Evolutionary conservation across 164 flowering plant genomes (phyloP).

Genomic region (Berberis vulgaris): DNA sequence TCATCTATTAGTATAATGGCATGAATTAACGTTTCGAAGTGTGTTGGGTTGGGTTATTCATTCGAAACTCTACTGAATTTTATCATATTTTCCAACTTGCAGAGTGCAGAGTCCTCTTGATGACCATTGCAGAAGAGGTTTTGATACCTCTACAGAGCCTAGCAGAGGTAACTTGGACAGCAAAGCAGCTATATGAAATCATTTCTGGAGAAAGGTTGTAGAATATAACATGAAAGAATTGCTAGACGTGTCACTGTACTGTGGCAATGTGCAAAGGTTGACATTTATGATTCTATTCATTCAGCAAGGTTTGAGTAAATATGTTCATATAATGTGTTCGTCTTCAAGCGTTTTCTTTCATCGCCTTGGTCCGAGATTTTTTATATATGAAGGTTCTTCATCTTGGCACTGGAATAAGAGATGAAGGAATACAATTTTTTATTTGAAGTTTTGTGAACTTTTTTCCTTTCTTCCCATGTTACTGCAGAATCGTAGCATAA

Average conservation of each 20-base stretch:
- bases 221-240: not conserved
- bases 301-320: too few species aligned
- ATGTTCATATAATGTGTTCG: too few species aligned
- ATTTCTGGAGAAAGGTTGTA: constrained; percentile 24
- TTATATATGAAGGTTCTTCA: too few species aligned
- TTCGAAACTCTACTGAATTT: not conserved
- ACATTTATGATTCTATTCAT: too few species aligned
- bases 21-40: not conserved
- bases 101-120: constrained; percentile 53
- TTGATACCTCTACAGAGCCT: constrained; percentile 30
- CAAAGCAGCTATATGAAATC: constrained; percentile 28
- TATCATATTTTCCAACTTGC: constrained; percentile 9
- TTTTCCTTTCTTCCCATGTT: too few species aligned
- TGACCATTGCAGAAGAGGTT: constrained; percentile 41
- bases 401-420: too few species aligned
- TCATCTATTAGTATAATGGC: not conserved
- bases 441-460: too few species aligned
- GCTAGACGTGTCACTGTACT: not conserved
- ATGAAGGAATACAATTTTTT: too few species aligned
- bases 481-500: too few species aligned
- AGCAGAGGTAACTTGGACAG: constrained; percentile 44
- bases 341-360: too few species aligned
- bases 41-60: not conserved
- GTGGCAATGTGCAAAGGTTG: too few species aligned
- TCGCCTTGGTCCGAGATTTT: too few species aligned